phyloP scores from a whole-genome alignment of 805 yeast species.

The Diddensiella santjacobensis region DNA sequence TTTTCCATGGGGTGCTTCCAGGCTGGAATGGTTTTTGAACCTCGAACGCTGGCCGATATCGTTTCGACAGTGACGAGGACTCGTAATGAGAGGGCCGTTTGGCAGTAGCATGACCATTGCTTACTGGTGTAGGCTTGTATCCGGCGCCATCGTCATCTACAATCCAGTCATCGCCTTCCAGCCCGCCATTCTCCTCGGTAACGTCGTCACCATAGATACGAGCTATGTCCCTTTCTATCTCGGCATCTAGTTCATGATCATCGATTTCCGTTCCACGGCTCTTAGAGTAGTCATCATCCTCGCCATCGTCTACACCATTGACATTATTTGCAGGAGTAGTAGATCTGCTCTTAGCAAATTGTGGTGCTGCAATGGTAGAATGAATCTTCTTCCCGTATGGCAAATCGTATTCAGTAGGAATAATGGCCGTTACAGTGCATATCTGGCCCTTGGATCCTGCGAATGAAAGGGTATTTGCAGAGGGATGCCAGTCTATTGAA shows the following conservation, averaged over 20 bases:
- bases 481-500: conserved; percentile 39
- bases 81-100: conserved; percentile 1
- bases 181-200: conserved; percentile 32
- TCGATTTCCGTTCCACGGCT: not conserved
- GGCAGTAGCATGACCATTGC: conserved; percentile 10
- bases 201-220: conserved; percentile 24
- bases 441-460: conserved; percentile 34
- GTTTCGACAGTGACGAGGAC: not conserved
- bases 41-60: not conserved
- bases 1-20: conserved; percentile 82
- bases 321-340: not conserved
- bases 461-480: conserved; percentile 31
- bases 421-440: conserved; percentile 19
- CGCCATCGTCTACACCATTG: conserved; percentile 25
- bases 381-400: conserved; percentile 32
- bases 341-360: not conserved
- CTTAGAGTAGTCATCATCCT: conserved; percentile 23
- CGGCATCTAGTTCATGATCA: conserved; percentile 30
- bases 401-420: conserved; percentile 22
- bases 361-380: not conserved
- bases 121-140: conserved; percentile 31
- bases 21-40: conserved; percentile 61
- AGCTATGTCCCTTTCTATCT: conserved; percentile 31
- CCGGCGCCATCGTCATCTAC: conserved; percentile 65
- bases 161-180: conserved; percentile 48